Conservation (phyloP, 441 rosid genomes). For the Manihot esculenta region DNA sequence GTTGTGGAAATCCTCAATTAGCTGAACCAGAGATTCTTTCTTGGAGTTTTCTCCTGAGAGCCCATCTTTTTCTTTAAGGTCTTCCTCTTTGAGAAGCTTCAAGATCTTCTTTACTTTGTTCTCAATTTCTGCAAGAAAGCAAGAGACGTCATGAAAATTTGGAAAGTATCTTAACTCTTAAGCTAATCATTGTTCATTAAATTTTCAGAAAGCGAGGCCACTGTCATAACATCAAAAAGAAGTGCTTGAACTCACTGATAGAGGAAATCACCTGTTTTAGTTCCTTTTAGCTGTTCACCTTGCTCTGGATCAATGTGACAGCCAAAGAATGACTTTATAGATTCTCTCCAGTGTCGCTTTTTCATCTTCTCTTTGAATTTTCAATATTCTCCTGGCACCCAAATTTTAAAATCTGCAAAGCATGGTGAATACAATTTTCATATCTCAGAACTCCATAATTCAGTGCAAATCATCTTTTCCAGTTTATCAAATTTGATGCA, state of each 20-base stretch:
- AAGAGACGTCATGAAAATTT: conserved; percentile 16
- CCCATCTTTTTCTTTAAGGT: conserved; percentile 48
- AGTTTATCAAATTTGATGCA: background rate
- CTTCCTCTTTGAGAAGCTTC: conserved; percentile 61
- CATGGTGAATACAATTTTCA: conserved; percentile 5
- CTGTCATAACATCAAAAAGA: background rate
- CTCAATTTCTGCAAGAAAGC: conserved; percentile 66
- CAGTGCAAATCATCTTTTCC: background rate
- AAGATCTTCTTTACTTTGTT: conserved; percentile 69
- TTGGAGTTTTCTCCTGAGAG: conserved; percentile 34
- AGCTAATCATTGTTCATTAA: conserved; percentile 7
- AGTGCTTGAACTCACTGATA: conserved; percentile 2
- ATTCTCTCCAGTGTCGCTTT: conserved; percentile 60
- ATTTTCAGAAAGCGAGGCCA: background rate
- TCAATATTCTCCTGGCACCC: conserved; percentile 27
- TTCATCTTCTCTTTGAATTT: conserved; percentile 50
- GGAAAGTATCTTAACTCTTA: conserved; percentile 18
- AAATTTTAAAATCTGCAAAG: conserved; percentile 27
- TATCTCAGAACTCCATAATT: background rate
- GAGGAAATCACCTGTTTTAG: conserved; percentile 66
- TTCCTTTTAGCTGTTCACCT: conserved; percentile 72
- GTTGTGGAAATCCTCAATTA: conserved; percentile 71
- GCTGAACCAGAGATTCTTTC: conserved; percentile 53
- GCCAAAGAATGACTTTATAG: conserved; percentile 73
- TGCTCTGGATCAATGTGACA: conserved; percentile 73